Conservation (phyloP, 768 basidiomycete genomes). For the Tricholoma hemisulphureum region DNA sequence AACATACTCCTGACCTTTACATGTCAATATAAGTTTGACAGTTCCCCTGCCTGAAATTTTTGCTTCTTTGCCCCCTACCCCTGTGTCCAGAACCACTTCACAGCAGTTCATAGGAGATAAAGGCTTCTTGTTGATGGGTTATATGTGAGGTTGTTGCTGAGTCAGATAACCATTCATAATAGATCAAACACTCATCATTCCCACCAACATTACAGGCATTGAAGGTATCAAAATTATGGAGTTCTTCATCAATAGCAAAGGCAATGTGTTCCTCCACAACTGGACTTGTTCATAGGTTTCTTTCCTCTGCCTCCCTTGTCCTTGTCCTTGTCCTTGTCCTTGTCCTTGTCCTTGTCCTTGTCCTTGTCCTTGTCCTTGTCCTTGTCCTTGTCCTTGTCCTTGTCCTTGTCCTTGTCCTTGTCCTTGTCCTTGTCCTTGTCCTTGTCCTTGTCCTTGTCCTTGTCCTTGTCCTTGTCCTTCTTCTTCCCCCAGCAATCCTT, state of each 20-base stretch:
- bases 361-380: background rate
- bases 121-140: background rate
- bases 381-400: background rate
- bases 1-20: background rate
- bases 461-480: background rate
- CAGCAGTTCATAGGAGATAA: background rate
- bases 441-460: background rate
- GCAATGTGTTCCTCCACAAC: background rate
- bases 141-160: background rate
- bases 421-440: background rate
- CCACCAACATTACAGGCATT: background rate
- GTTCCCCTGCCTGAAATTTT: too few relatives aligned
- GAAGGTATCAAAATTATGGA: background rate
- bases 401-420: background rate
- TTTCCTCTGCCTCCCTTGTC: background rate
- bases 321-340: background rate
- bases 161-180: background rate
- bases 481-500: background rate
- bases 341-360: background rate
- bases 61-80: too few relatives aligned
- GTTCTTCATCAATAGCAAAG: background rate
- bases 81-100: too few relatives aligned
- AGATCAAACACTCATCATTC: background rate
- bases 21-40: background rate
- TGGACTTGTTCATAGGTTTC: background rate